These are phyloP conservation scores for Epichloe amarillans DNA, from an alignment of 2,329 filamentous ascomycete species.

Conservation along the genomic window DNA sequence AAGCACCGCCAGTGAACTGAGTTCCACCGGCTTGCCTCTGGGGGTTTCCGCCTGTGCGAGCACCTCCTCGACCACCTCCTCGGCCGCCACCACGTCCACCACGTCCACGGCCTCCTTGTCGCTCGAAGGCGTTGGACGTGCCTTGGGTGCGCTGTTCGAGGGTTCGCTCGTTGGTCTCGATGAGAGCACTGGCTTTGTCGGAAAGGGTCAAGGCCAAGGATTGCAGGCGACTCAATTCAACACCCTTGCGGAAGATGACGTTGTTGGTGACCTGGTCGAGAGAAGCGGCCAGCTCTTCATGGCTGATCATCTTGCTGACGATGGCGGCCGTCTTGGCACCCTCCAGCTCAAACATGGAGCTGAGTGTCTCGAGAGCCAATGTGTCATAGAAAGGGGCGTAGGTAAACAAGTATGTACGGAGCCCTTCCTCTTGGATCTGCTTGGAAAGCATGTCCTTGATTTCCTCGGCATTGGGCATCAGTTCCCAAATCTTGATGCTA, in stretches of 20 bases:
- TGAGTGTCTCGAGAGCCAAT: constrained; percentile 70
- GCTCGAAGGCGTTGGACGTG: constrained; percentile 87
- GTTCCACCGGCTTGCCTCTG: constrained; percentile 59
- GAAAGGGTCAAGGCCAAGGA: constrained; percentile 86
- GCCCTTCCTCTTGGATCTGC: constrained; percentile 97
- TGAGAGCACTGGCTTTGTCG: constrained; percentile 91
- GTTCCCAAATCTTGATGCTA: constrained; percentile 98
- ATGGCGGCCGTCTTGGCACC: constrained; percentile 85
- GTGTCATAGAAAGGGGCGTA: constrained; percentile 99
- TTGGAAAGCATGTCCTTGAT: constrained; percentile 96
- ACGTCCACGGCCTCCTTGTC: constrained; percentile 68
- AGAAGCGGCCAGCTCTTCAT: constrained; percentile 92
- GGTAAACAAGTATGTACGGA: constrained; percentile 97
- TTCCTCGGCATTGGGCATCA: constrained; percentile 82
- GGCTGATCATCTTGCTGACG: constrained; percentile 98
- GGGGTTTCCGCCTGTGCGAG: constrained; percentile 41
- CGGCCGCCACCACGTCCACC: constrained; percentile 52
- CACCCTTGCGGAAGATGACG: constrained; percentile 98
- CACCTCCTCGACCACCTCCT: constrained; percentile 48
- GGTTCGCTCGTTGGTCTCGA: constrained; percentile 94
- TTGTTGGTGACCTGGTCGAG: constrained; percentile 95
- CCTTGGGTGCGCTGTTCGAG: constrained; percentile 95
- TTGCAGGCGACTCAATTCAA: constrained; percentile 91
- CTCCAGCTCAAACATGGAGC: constrained; percentile 89
- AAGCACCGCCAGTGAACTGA: constrained; percentile 69